Base-by-base conservation (phyloP, 2,329 filamentous ascomycete genomes). In the Daldinia sp. region DNA sequence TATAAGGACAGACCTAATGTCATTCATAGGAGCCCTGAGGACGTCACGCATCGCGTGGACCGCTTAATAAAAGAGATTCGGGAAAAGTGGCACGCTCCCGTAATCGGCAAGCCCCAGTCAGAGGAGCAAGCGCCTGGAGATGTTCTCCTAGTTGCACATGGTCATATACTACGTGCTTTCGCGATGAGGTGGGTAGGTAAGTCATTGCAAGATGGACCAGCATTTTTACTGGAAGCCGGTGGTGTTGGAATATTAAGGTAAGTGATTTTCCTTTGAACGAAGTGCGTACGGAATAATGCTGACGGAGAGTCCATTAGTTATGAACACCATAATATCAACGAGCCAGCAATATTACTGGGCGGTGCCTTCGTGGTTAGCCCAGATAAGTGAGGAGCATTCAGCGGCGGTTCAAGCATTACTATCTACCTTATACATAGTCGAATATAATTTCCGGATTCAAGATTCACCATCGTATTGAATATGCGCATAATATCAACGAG, bases 201-300 rank as follows among this genome's bases (percentile, higher is more conserved):
- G 82, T 84, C 88, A 12, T 83, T 98, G 65, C 87, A 88, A 61
- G 90, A 93, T 56, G 93, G 92, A 6, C 92, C 93, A 42, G 88
- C 90, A 5, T 89, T 98, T 78, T 84, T 97, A 68, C 82, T 98
- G n/a, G 94, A 98, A 79, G 92, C 93, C 5, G 93, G 93, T n/a
- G 93, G 92, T 72, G 90, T 96, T 0, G 93, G 92, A 0, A 92
- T 92, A 1, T 78, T 97, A 74, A 95, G 91, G 90, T 91, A 75
- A 77, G 82, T 71, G 42, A 2, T 1, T 12, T 44, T 55, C 2
- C 15, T 37, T 30, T 59, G 2, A 5, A 12, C 26, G 13, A 30
- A 28, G 9, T 5, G 6, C 15, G 18, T 5, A 12, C 15, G 18
- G 26, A 37, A 26, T 37, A 13, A 12, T 51, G 39, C 41, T 61